phyloP scores from a whole-genome alignment of 495 filamentous ascomycete species.

The Aspergillus kassunensis region DNA sequence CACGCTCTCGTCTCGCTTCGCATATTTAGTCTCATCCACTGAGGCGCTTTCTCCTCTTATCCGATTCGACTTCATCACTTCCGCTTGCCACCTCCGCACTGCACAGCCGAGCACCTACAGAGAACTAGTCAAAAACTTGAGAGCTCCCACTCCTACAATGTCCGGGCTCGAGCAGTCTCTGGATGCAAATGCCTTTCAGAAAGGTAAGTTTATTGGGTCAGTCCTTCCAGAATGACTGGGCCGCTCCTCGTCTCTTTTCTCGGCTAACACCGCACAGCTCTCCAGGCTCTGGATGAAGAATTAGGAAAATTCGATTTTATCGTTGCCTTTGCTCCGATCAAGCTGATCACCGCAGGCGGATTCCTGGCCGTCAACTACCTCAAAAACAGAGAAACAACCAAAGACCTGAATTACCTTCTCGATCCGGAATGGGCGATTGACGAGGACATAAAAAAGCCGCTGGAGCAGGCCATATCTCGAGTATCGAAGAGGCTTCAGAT shows the following conservation, averaged over 20 bases:
- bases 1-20: not conserved
- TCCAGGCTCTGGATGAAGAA: slow-evolving; percentile 13
- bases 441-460: slow-evolving; percentile 12
- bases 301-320: slow-evolving; percentile 15
- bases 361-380: slow-evolving; percentile 15
- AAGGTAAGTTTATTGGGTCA: slow-evolving; percentile 9
- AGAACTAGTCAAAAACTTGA: not conserved
- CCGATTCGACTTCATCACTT: not conserved
- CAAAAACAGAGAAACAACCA: slow-evolving; percentile 12
- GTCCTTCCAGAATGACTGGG: not conserved
- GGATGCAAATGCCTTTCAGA: slow-evolving; percentile 10
- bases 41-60: not conserved
- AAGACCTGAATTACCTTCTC: slow-evolving; percentile 12
- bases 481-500: slow-evolving; percentile 7
- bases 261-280: slow-evolving; percentile 9
- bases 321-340: slow-evolving; percentile 15
- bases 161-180: slow-evolving; percentile 5
- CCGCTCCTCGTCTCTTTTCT: not conserved
- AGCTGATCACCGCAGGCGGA: slow-evolving; percentile 10
- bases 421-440: slow-evolving; percentile 13
- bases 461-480: slow-evolving; percentile 9
- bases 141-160: slow-evolving; percentile 7
- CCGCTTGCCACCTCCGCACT: slow-evolving; percentile 2
- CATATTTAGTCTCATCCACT: not conserved
- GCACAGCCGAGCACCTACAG: not conserved